These are phyloP conservation scores for Cryptococcus sp. DNA, from an alignment of 1,284 basidiomycete species.

Conservation along the genomic window DNA sequence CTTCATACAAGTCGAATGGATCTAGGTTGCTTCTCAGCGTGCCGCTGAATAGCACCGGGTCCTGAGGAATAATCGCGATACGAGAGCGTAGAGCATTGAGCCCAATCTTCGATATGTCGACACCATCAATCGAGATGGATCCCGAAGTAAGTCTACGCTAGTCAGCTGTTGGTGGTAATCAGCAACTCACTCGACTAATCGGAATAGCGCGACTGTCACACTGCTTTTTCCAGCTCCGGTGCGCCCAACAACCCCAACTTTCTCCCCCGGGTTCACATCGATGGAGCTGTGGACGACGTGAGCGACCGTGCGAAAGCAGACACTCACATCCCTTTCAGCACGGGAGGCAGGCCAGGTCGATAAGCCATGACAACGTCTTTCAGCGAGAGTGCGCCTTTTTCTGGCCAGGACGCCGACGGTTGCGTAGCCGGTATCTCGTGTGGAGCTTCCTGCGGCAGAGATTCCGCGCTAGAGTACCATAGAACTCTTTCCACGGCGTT, in stretches of 20 bases:
- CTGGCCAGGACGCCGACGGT: slow-evolving; percentile 56
- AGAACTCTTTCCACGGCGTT: slow-evolving; percentile 71
- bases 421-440: slow-evolving; percentile 62
- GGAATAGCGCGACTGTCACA: slow-evolving; percentile 57
- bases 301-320: background rate
- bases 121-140: slow-evolving; percentile 55
- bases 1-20: slow-evolving; percentile 70
- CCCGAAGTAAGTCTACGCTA: slow-evolving; percentile 42
- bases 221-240: slow-evolving; percentile 50
- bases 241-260: slow-evolving; percentile 56
- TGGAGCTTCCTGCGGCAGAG: slow-evolving; percentile 65
- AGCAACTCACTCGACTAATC: slow-evolving; percentile 47
- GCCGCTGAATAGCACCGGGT: slow-evolving; percentile 57
- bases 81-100: slow-evolving; percentile 49
- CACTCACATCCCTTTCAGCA: slow-evolving; percentile 56
- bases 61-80: slow-evolving; percentile 61
- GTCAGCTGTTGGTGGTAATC: background rate
- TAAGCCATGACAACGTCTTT: slow-evolving; percentile 54
- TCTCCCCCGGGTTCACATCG: slow-evolving; percentile 53
- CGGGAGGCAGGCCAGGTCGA: slow-evolving; percentile 54
- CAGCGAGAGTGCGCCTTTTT: slow-evolving; percentile 42
- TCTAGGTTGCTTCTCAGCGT: slow-evolving; percentile 67
- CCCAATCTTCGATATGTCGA: slow-evolving; percentile 55
- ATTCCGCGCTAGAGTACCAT: slow-evolving; percentile 61
- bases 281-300: slow-evolving; percentile 29